phyloP scores from a whole-genome alignment of 73 alveolate species.

The Paramecium sexaurelia region DNA sequence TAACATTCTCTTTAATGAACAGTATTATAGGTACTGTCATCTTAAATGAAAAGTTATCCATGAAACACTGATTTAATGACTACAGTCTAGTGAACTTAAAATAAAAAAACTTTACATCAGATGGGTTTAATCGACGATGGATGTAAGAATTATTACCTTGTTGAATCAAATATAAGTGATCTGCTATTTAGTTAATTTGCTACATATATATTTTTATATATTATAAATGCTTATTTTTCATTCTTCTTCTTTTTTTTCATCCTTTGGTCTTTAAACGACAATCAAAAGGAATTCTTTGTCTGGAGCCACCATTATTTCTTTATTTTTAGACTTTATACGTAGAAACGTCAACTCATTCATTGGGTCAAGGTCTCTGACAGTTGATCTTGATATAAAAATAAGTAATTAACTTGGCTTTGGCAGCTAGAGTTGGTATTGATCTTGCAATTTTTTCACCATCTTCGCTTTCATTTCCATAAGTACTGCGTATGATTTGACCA shows the following conservation, averaged over 20 bases:
- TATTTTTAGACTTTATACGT: constrained; percentile 68
- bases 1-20: constrained; percentile 41
- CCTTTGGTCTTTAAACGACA: constrained; percentile 70
- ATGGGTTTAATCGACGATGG: background rate
- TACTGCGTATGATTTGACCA: constrained; percentile 66
- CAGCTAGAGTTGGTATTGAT: constrained; percentile 64
- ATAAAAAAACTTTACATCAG: background rate
- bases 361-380: constrained; percentile 73
- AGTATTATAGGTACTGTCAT: background rate
- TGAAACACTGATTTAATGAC: constrained; percentile 55
- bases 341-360: constrained; percentile 71
- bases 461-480: constrained; percentile 53
- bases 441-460: constrained; percentile 70
- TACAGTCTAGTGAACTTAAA: background rate
- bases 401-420: constrained; percentile 57
- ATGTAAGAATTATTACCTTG: constrained; percentile 53
- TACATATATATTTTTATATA: constrained; percentile 21
- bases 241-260: constrained; percentile 67
- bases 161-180: constrained; percentile 5
- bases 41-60: background rate
- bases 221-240: constrained; percentile 4
- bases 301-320: constrained; percentile 79
- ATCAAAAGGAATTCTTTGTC: constrained; percentile 72
- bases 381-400: constrained; percentile 30
- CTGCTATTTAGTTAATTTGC: background rate